Evolutionary conservation across 805 yeast species (phyloP).

Genomic region (Saturnispora besseyi): DNA sequence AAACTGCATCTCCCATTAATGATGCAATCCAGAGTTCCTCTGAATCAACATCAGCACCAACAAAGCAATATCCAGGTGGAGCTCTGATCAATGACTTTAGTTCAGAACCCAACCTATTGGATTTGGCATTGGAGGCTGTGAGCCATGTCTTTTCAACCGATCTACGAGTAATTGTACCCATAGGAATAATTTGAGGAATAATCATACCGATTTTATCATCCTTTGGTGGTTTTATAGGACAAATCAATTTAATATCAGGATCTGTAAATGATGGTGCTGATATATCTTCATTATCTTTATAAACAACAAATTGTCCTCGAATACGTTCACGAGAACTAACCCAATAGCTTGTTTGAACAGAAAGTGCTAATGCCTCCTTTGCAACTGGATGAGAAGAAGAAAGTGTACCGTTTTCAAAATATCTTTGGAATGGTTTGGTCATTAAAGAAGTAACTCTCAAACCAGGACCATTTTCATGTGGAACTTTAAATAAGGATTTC

Average conservation of each 20-base stretch:
- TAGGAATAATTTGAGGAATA: conserved; percentile 72
- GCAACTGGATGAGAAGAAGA: conserved; percentile 69
- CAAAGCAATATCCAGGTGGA: conserved; percentile 82
- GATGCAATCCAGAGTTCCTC: conserved; percentile 99
- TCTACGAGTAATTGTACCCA: conserved; percentile 95
- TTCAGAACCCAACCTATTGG: conserved; percentile 82
- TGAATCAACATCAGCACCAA: conserved; percentile 98
- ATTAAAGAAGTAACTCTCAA: conserved; percentile 67
- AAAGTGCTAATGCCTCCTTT: conserved; percentile 64
- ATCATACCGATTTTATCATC: conserved; percentile 51
- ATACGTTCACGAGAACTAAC: conserved; percentile 82
- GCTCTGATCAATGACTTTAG: conserved; percentile 79
- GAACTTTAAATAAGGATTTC: conserved; percentile 51
- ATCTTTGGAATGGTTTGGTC: conserved; percentile 63
- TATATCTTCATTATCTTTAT: background rate
- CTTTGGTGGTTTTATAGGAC: conserved; percentile 7
- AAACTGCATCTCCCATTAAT: conserved; percentile 83
- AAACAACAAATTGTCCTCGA: conserved; percentile 76
- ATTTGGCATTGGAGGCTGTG: conserved; percentile 92
- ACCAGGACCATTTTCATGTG: conserved; percentile 78
- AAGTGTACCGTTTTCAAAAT: conserved; percentile 65
- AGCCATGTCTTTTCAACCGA: conserved; percentile 98
- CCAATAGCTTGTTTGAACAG: conserved; percentile 86
- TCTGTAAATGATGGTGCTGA: background rate
- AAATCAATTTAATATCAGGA: conserved; percentile 13